Evolutionary conservation across 2,329 filamentous ascomycete species (phyloP), one percentile per base, ranked within the genome.

Genomic region (Chrysoporthe puriensis): DNA sequence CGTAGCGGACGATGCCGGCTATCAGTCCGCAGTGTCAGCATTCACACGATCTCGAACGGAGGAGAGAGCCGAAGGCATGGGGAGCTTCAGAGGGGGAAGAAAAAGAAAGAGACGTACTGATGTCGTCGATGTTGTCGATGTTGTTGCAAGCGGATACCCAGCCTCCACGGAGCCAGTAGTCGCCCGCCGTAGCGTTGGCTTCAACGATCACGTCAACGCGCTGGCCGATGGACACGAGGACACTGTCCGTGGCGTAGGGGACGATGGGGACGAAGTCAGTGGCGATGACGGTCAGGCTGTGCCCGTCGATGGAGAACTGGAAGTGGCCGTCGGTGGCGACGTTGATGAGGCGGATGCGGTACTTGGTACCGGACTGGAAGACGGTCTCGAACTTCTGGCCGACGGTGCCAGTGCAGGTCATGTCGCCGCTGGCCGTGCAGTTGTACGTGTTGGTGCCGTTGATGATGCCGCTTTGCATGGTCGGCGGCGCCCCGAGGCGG

Each of bases 251-350:
- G 0, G 76, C 76, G 69, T 84, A 90, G 0, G 88, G 87, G 34
- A 79, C 72, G 34, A 90, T 80, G 2, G 87, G 85, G 0, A 90
- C 85, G 4, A 90, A 76, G 68, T 89, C 88, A n/a, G 76, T 78
- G 0, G 83, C 80, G 50, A 90, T 87, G 46, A 90, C 86, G 0
- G 79, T 84, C 71, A 90, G 74, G 0, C 73, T 81, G 74, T 90
- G 88, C 62, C 84, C 82, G 74, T 87, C 85, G 67, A 87, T 85
- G 44, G 78, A 79, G 71, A 87, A 86, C 69, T 81, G 80, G 74
- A 80, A 82, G 70, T 79, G 77, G 0, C 77, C 79, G 48, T 83
- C 81, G 21, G 81, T 73, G 42, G 80, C 81, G 1, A 75, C 78
- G 72, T 86, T 86, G 66, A 86, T 77, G 4, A 87, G 73, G 5